A percentile compares a stretch with the other conserved stretches of the same genome.
These are phyloP conservation scores for Psidium friedrichsthalianum DNA, from an alignment of 345 rosid species.

Conservation along the genomic window DNA sequence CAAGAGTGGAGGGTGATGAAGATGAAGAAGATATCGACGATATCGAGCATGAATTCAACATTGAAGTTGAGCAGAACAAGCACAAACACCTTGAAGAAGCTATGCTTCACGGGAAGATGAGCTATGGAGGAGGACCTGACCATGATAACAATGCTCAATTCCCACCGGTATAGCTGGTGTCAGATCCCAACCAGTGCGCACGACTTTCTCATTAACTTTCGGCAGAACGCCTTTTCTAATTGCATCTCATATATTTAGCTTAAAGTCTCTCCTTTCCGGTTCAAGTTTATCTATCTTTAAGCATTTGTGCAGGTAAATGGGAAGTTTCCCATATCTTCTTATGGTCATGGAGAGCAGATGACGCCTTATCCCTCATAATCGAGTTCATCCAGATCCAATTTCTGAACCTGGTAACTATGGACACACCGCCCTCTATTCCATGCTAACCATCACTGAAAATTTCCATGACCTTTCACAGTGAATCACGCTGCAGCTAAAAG, in stretches of 20 bases:
- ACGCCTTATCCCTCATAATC: constrained; percentile 52
- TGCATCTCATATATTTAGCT: background rate
- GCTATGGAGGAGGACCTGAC: constrained; percentile 88
- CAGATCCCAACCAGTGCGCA: constrained; percentile 62
- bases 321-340: constrained; percentile 59
- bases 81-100: constrained; percentile 62
- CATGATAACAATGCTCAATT: constrained; percentile 47
- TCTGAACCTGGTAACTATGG: constrained; percentile 56
- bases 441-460: background rate
- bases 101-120: constrained; percentile 92
- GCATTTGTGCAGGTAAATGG: constrained; percentile 54
- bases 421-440: background rate
- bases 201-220: background rate
- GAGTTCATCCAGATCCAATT: constrained; percentile 75
- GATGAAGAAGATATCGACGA: constrained; percentile 94
- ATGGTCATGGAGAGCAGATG: constrained; percentile 52
- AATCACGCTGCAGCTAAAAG: background rate
- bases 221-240: background rate
- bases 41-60: constrained; percentile 83
- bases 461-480: background rate
- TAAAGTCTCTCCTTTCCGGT: background rate
- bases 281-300: background rate
- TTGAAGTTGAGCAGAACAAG: constrained; percentile 62
- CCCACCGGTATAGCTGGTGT: constrained; percentile 59
- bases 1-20: constrained; percentile 90